These are phyloP conservation scores for Chrysophaeum taylorii DNA, from an alignment of 352 stramenopile genomes.

Conservation along the genomic window DNA sequence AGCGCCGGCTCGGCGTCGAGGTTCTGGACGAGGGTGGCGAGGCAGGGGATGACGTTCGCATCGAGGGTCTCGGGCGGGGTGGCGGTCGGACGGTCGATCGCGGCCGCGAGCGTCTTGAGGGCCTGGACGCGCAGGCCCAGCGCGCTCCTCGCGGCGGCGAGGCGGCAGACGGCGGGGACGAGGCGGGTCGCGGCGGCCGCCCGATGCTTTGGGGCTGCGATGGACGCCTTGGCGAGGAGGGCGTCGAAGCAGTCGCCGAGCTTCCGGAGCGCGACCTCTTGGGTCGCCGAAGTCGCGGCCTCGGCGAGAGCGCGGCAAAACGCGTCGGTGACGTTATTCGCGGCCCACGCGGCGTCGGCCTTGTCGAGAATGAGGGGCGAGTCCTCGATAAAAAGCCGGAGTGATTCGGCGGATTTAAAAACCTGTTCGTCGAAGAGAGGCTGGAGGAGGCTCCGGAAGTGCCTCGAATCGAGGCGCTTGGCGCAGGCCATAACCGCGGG, in stretches of 20 bases:
- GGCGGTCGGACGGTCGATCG: not conserved
- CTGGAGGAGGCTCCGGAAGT: not conserved
- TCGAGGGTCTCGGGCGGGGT: not conserved
- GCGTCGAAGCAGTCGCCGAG: conserved; percentile 5
- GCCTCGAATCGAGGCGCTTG: not conserved
- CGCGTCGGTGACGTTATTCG: not conserved
- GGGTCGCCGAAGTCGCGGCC: not conserved
- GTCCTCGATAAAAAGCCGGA: not conserved
- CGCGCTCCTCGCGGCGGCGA: not conserved
- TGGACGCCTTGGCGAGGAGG: not conserved
- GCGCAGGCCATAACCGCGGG: not conserved
- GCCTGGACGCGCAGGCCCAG: not conserved
- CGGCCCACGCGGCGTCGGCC: conserved; percentile 1
- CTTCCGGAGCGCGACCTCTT: not conserved
- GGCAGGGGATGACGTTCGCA: not conserved
- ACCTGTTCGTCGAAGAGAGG: not conserved
- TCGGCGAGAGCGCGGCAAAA: not conserved
- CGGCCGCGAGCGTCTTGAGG: not conserved
- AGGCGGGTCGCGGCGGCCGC: not conserved
- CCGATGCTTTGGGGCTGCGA: not conserved
- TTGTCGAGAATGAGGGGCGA: not conserved
- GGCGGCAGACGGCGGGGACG: not conserved
- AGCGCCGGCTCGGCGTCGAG: not conserved
- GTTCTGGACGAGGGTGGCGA: not conserved
- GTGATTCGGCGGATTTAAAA: not conserved